These are phyloP conservation scores for Graphiopsis chlorocephala DNA, from an alignment of 2,329 filamentous ascomycete species.

Conservation along the genomic window DNA sequence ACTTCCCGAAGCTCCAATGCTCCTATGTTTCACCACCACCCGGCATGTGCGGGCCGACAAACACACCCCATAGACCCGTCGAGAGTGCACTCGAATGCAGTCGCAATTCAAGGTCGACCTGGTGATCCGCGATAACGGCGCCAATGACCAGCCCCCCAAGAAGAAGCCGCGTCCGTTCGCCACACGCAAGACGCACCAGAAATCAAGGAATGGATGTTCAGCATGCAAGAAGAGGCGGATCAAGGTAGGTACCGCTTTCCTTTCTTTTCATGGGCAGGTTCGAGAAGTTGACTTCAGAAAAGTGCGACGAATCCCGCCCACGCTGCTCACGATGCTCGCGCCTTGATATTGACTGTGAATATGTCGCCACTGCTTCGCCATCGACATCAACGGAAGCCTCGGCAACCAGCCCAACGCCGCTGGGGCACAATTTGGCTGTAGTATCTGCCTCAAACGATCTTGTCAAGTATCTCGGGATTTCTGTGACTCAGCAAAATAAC, in stretches of 20 bases:
- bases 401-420: background rate
- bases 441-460: conserved; percentile 16
- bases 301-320: conserved; percentile 20
- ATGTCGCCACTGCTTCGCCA: background rate
- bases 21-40: background rate
- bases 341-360: conserved; percentile 15
- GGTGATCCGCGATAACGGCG: background rate
- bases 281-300: background rate
- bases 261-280: background rate
- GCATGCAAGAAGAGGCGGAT: conserved; percentile 21
- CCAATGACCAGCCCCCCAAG: background rate
- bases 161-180: conserved; percentile 2
- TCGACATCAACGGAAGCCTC: background rate
- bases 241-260: conserved; percentile 9
- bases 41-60: background rate
- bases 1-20: background rate
- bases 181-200: conserved; percentile 16
- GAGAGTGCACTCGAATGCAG: conserved; percentile 1
- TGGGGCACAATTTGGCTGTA: conserved; percentile 17
- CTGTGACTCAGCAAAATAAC: background rate
- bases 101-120: conserved; percentile 10
- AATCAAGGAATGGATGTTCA: conserved; percentile 18
- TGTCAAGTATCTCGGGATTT: conserved; percentile 1
- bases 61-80: background rate
- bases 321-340: conserved; percentile 18